phyloP scores from a whole-genome alignment of 768 basidiomycete genomes.

The Lactarius deliciosus region DNA sequence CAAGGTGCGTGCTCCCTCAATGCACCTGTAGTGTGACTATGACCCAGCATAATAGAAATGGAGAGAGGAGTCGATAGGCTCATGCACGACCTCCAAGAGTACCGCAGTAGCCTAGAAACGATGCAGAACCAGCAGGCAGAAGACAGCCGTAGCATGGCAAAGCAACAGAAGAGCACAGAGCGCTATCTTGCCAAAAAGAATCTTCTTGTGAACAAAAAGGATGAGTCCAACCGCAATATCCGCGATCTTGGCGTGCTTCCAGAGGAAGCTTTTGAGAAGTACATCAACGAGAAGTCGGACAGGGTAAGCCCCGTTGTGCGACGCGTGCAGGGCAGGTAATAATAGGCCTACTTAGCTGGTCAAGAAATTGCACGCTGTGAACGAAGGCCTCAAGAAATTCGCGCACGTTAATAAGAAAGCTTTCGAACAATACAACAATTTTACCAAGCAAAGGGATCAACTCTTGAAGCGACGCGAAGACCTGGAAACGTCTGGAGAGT shows the following conservation, averaged over 20 bases:
- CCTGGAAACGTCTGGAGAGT: constrained; percentile 82
- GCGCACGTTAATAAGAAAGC: constrained; percentile 99
- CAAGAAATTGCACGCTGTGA: constrained; percentile 88
- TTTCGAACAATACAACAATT: constrained; percentile 97
- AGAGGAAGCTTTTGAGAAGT: constrained; percentile 96
- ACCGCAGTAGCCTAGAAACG: constrained; percentile 64
- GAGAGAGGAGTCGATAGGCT: constrained; percentile 73
- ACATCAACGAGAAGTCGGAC: constrained; percentile 84
- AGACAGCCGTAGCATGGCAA: constrained; percentile 82
- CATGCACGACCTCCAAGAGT: constrained; percentile 62
- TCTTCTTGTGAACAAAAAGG: constrained; percentile 79
- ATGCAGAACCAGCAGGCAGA: constrained; percentile 82
- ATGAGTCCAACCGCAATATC: constrained; percentile 94
- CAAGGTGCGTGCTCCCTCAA: constrained; percentile 44
- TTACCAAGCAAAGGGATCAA: constrained; percentile 96
- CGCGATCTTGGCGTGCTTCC: constrained; percentile 95
- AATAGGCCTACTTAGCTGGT: constrained; percentile 58
- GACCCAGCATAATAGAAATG: constrained; percentile 45
- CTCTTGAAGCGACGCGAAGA: constrained; percentile 85
- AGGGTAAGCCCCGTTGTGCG: constrained; percentile 50
- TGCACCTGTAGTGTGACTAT: background rate
- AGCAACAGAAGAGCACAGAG: constrained; percentile 93
- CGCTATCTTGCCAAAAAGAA: constrained; percentile 91
- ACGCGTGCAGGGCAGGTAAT: background rate
- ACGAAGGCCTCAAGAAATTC: constrained; percentile 93